These are phyloP conservation scores for Daldinia concentrica DNA, from an alignment of 495 filamentous ascomycete species.

Conservation along the genomic window DNA sequence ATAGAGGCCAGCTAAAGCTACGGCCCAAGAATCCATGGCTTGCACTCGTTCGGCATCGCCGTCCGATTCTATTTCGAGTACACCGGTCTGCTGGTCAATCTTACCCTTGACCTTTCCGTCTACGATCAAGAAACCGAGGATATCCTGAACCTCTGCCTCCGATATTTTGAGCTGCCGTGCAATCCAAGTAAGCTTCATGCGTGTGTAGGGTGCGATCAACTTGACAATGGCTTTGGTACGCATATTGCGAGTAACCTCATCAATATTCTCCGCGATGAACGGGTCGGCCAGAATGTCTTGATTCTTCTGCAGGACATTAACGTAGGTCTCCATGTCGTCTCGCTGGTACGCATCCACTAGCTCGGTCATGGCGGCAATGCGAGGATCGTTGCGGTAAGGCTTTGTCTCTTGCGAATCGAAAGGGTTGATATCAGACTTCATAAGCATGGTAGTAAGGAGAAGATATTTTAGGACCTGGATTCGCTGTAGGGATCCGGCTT, in stretches of 20 bases:
- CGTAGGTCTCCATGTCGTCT: constrained; percentile 93
- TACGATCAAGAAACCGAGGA: constrained; percentile 90
- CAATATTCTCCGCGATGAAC: constrained; percentile 99
- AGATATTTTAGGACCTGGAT: constrained; percentile 98
- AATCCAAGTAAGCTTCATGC: constrained; percentile 87
- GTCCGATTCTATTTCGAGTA: constrained; percentile 78
- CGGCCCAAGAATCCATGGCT: constrained; percentile 77
- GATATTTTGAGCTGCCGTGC: constrained; percentile 86
- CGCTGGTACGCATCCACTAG: constrained; percentile 95
- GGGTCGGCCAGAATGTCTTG: constrained; percentile 89
- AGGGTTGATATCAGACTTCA: constrained; percentile 99
- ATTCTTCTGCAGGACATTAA: constrained; percentile 85
- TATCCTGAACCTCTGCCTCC: constrained; percentile 87
- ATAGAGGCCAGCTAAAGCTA: constrained; percentile 72
- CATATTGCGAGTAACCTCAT: constrained; percentile 98
- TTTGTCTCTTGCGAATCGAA: constrained; percentile 99
- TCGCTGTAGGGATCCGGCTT: constrained; percentile 92
- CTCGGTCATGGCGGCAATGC: constrained; percentile 96
- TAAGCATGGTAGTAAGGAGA: constrained; percentile 95
- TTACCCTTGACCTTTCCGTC: constrained; percentile 85
- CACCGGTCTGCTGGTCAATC: constrained; percentile 88
- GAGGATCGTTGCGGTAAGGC: constrained; percentile 93
- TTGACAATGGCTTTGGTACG: constrained; percentile 95
- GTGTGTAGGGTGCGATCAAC: constrained; percentile 92
- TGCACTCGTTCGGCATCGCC: constrained; percentile 77